Conservation (phyloP, 169 alveolate genomes). For the Plasmodium blacklocki region DNA sequence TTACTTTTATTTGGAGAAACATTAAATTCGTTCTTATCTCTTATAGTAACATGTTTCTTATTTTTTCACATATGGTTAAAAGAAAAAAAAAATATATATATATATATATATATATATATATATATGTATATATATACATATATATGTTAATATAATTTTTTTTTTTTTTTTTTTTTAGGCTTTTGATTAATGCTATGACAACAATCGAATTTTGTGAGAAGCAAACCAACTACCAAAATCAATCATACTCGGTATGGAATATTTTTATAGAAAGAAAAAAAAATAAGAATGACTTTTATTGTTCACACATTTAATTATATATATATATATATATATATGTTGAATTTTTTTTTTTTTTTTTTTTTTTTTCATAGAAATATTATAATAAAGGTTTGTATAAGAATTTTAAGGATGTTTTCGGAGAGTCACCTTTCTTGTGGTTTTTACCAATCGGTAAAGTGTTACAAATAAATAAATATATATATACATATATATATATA, state of each 20-base stretch:
- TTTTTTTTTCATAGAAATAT: constrained; percentile 25
- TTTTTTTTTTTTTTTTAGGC: constrained; percentile 39
- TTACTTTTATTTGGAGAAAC: constrained; percentile 88
- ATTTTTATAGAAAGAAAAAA: background rate
- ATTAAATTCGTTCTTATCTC: constrained; percentile 81
- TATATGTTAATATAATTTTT: background rate
- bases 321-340: no score
- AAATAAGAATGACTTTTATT: no score
- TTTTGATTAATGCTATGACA: constrained; percentile 84
- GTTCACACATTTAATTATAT: no score
- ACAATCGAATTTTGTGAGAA: constrained; percentile 93
- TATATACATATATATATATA: background rate
- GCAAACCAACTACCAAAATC: constrained; percentile 77
- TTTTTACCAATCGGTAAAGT: constrained; percentile 74
- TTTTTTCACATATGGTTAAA: constrained; percentile 86
- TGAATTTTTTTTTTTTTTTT: no score
- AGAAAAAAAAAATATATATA: background rate
- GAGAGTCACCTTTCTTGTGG: constrained; percentile 76
- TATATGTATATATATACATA: background rate
- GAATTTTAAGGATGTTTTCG: constrained; percentile 70
- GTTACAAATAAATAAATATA: background rate
- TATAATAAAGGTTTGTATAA: constrained; percentile 70
- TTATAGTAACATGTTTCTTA: constrained; percentile 84
- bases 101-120: background rate
- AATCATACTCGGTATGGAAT: constrained; percentile 51